Evolutionary conservation across 495 filamentous ascomycete genomes (phyloP).

Genomic region (Alectoria sarmentosa): DNA sequence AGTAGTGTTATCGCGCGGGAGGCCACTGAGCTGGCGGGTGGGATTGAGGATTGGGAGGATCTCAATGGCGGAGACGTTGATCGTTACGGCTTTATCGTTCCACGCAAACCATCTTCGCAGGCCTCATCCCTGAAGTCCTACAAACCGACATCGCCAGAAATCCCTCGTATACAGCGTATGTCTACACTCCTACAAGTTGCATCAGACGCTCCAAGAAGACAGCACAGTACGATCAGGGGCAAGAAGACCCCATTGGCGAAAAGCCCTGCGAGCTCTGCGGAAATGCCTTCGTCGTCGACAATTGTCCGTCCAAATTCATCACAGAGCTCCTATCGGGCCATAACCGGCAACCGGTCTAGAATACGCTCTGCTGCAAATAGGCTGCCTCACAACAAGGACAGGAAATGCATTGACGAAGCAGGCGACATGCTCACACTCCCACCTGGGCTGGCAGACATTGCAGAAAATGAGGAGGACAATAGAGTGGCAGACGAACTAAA

Average conservation of each 20-base stretch:
- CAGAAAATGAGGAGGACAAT: slow-evolving; percentile 53
- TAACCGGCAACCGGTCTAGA: slow-evolving; percentile 37
- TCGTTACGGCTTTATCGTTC: slow-evolving; percentile 86
- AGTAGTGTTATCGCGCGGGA: slow-evolving; percentile 32
- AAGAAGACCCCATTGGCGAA: slow-evolving; percentile 44
- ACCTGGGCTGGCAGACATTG: slow-evolving; percentile 53
- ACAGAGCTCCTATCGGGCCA: slow-evolving; percentile 39
- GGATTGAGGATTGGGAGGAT: slow-evolving; percentile 94
- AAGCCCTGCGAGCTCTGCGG: slow-evolving; percentile 45
- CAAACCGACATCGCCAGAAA: slow-evolving; percentile 35
- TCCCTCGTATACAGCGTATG: slow-evolving; percentile 55
- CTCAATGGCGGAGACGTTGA: slow-evolving; percentile 83
- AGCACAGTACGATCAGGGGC: slow-evolving; percentile 46
- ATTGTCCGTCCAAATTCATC: slow-evolving; percentile 40
- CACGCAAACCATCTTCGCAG: slow-evolving; percentile 30
- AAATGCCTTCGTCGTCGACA: slow-evolving; percentile 24
- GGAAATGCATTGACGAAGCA: slow-evolving; percentile 74
- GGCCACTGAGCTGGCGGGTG: slow-evolving; percentile 63
- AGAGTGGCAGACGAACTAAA: slow-evolving; percentile 53
- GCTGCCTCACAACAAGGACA: slow-evolving; percentile 68
- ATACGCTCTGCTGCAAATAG: slow-evolving; percentile 62
- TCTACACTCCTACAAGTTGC: slow-evolving; percentile 57
- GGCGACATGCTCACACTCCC: slow-evolving; percentile 83
- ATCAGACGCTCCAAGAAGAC: slow-evolving; percentile 55
- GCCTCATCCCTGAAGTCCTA: slow-evolving; percentile 27